Conservation (phyloP, 192 early-diverging fungal species). For the Coemansia sp. region DNA sequence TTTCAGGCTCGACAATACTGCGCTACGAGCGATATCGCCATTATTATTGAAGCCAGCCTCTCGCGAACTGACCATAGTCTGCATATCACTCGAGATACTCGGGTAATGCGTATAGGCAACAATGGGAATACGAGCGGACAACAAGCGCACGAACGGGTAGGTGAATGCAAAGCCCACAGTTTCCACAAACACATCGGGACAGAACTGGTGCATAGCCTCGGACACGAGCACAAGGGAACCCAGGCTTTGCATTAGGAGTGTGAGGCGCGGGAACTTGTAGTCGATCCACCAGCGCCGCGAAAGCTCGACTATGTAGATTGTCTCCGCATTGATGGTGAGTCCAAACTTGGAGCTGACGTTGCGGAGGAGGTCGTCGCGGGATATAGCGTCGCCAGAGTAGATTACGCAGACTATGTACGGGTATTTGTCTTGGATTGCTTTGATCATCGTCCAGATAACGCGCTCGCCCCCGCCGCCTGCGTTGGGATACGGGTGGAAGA, state of each 20-base stretch:
- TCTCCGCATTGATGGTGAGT: slow-evolving; percentile 60
- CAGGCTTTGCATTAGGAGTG: slow-evolving; percentile 85
- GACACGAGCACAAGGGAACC: slow-evolving; percentile 76
- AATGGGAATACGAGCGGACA: slow-evolving; percentile 63
- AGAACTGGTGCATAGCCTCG: slow-evolving; percentile 69
- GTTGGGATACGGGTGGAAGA: slow-evolving; percentile 97
- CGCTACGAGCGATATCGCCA: slow-evolving; percentile 59
- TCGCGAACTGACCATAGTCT: slow-evolving; percentile 67
- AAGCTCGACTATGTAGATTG: slow-evolving; percentile 70
- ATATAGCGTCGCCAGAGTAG: slow-evolving; percentile 76
- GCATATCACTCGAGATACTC: slow-evolving; percentile 93
- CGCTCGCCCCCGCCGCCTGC: slow-evolving; percentile 96
- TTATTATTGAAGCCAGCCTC: slow-evolving; percentile 71
- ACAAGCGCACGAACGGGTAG: slow-evolving; percentile 73
- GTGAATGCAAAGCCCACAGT: slow-evolving; percentile 97
- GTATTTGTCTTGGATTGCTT: slow-evolving; percentile 75
- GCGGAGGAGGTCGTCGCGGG: slow-evolving; percentile 62
- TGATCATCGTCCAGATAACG: slow-evolving; percentile 91
- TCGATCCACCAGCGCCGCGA: slow-evolving; percentile 68
- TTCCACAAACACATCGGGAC: slow-evolving; percentile 87
- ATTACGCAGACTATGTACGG: slow-evolving; percentile 71
- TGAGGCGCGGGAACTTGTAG: slow-evolving; percentile 74
- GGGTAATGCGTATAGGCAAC: slow-evolving; percentile 97
- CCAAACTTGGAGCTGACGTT: slow-evolving; percentile 65
- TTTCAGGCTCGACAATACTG: slow-evolving; percentile 39